Evolutionary conservation across 1,139 yeast genomes (phyloP), one percentile per base, ranked within the genome.

Genomic region (Saccharomycopsis hybrid): DNA sequence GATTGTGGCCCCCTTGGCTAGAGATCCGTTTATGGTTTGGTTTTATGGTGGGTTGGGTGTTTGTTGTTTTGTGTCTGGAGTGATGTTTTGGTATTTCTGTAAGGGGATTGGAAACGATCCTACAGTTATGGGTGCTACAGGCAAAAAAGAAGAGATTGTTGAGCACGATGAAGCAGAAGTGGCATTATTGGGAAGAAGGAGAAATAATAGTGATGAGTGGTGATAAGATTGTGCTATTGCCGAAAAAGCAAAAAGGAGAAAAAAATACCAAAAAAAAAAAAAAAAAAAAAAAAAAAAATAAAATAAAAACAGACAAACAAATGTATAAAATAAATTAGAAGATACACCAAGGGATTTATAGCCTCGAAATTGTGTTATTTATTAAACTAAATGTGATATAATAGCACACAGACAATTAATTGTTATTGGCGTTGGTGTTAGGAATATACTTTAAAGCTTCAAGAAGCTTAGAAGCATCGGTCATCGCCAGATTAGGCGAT

Each of bases 11-110:
- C 74, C 88, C 25, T 77, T 80, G 24, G 72, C 86, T 24, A 74
- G 67, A 53, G 78, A 83, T 65, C 90, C 90, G 46, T 78, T 82
- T 68, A 74, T 79, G 60, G 77, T 77, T 44, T 81, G 86, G 85
- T 71, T 76, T 60, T 84, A 78, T 66, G 69, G 78, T 44, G 85
- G 85, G 53, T 71, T 84, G 57, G 82, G 81, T 11, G 67, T 73
- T 44, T 70, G 85, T 25, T 73, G 84, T 59, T 69, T 78, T 62
- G 60, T 79, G 56, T 79, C 83, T 31, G 90, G 89, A 41, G 56
- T 70, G 53, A 53, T 72, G 39, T 84, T 84, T 78, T 83, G 85
- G 85, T 46, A 78, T 58, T 59, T 70, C 52, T 84, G 80, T 78
- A 65, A 18, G 18, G 69, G 43, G 72, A 71, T 56, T 78, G 76